Conservation (phyloP, 441 rosid species). For the Macaranga tanarius region DNA sequence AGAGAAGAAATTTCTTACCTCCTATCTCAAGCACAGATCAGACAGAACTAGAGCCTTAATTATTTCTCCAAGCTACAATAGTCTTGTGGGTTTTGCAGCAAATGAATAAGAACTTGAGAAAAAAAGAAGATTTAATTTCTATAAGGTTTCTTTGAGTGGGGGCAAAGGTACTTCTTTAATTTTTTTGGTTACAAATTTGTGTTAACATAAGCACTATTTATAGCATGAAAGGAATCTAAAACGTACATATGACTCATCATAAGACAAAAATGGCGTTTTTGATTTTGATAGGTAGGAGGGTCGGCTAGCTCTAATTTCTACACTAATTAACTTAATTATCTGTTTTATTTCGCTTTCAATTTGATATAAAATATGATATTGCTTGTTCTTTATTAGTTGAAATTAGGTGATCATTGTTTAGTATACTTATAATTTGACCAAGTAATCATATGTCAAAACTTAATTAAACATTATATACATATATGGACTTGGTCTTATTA, state of each 20-base stretch:
- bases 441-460: constrained; percentile 6
- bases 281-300: constrained; percentile 1
- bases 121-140: background rate
- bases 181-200: too few relatives aligned
- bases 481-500: constrained; percentile 1
- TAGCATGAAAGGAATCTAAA: constrained; percentile 32
- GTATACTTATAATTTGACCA: background rate
- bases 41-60: too few relatives aligned
- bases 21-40: too few relatives aligned
- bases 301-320: constrained; percentile 29
- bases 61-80: background rate
- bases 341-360: constrained; percentile 45
- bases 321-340: background rate
- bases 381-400: constrained; percentile 4
- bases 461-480: background rate
- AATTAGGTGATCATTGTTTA: background rate
- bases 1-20: too few relatives aligned
- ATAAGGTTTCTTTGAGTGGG: background rate
- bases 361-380: constrained; percentile 16
- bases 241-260: constrained; percentile 28
- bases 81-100: background rate
- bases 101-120: background rate
- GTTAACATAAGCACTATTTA: constrained; percentile 13
- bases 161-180: background rate
- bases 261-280: constrained; percentile 3